These are phyloP conservation scores for Podospora tetraspora DNA, from an alignment of 495 filamentous ascomycete species.

Conservation along the genomic window DNA sequence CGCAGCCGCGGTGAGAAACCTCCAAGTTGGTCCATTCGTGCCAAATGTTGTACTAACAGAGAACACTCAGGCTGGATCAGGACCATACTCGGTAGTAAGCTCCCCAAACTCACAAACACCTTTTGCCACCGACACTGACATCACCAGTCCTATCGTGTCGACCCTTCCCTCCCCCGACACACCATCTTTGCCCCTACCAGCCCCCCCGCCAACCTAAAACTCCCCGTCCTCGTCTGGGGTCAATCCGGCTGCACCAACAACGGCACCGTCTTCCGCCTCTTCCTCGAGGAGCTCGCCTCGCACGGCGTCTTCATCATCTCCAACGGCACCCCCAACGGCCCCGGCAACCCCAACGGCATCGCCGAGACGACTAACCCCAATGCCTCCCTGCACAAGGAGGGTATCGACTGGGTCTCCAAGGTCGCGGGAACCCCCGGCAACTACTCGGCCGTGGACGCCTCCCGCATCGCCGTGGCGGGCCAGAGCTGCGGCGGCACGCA, in stretches of 20 bases:
- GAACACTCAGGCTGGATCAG: not conserved
- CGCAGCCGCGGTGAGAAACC: not conserved
- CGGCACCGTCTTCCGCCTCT: not conserved
- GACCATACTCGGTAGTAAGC: not conserved
- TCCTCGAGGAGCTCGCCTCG: constrained; percentile 3
- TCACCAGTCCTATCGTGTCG: not conserved
- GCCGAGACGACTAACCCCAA: constrained; percentile 4
- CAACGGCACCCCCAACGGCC: constrained; percentile 6
- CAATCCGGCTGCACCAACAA: constrained; percentile 5
- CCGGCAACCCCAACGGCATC: constrained; percentile 5
- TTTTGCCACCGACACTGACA: not conserved
- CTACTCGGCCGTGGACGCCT: constrained; percentile 5
- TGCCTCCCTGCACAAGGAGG: not conserved
- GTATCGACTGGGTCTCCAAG: constrained; percentile 8
- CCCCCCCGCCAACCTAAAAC: constrained; percentile 2
- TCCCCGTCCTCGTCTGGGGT: constrained; percentile 10
- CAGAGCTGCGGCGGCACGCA: constrained; percentile 10
- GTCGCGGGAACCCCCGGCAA: constrained; percentile 2
- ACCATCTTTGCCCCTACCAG: constrained; percentile 5
- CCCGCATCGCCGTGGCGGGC: constrained; percentile 6
- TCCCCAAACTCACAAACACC: not conserved
- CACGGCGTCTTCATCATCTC: constrained; percentile 9
- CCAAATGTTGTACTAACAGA: not conserved
- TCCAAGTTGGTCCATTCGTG: not conserved
- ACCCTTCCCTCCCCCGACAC: constrained; percentile 3